A percentile compares a stretch with the other conserved stretches of the same genome.
phyloP scores from a whole-genome alignment of 2,329 filamentous ascomycete genomes.

The Exophiala bonariae region DNA sequence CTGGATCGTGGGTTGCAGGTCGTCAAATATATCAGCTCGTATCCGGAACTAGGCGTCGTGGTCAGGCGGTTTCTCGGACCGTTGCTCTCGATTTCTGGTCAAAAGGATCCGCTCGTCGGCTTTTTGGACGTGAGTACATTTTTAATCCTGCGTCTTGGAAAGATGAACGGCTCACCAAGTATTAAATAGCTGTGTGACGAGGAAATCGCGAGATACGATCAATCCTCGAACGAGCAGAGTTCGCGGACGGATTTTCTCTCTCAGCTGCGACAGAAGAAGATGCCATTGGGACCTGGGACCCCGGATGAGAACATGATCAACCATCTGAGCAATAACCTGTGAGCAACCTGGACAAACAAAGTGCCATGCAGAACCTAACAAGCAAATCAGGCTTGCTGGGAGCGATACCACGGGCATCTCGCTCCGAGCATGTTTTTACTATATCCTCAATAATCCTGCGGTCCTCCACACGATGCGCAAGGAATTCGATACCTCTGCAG shows the following conservation, averaged over 20 bases:
- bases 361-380: no score
- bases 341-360: neutral
- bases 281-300: no score
- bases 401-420: slow-evolving; percentile 21
- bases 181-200: no score
- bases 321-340: slow-evolving; percentile 19
- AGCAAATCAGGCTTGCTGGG: slow-evolving; percentile 36
- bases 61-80: no score
- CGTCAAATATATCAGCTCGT: no score
- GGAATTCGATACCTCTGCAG: slow-evolving; percentile 43
- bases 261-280: slow-evolving; percentile 15
- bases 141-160: no score
- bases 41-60: no score
- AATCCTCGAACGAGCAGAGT: no score
- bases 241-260: slow-evolving; percentile 18
- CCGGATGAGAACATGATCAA: slow-evolving; percentile 15
- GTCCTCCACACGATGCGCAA: slow-evolving; percentile 43
- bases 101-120: no score
- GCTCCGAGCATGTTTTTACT: slow-evolving; percentile 28
- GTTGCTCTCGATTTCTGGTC: no score
- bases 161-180: slow-evolving; percentile 14
- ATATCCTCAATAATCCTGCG: slow-evolving; percentile 47
- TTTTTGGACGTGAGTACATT: no score
- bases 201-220: no score
- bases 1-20: slow-evolving; percentile 7